Base-by-base conservation (phyloP, 208 protist genomes). In the Chromosphaera perkinsii region DNA sequence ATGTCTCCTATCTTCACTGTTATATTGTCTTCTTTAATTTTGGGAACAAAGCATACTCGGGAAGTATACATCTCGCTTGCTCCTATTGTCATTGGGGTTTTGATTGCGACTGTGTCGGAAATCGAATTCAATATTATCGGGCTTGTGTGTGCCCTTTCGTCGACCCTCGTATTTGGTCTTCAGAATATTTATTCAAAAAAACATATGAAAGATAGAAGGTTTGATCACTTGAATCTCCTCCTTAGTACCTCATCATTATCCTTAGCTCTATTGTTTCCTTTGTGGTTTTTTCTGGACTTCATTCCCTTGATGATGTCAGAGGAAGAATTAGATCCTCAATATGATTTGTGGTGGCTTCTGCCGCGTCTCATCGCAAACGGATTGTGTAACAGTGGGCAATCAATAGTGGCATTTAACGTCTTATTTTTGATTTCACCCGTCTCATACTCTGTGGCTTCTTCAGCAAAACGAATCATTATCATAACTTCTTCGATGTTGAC, bases 101-200 rank as follows among this genome's bases (percentile, higher is more conserved):
- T 60, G 9, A 36, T 75, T 17, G 69, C 69, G 2, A 62, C 69
- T 2, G 32, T 67, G 9, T 54, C 57, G 3, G 69, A 75, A 36
- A 10, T 75, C 7, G 7, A 48, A 7, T 75, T 75, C 31, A 39
- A 75, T 48, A 20, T 66, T 2, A 31, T 60, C 27, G 69, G 56
- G 20, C 37, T 73, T 40, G 10, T 73, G 36, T 26, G 10, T 36
- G 68, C 68, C 10, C 39, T 73, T 31, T 54, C 51, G n/a, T 55
- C 56, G 2, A 66, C 32, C 49, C 24, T 73, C 7, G 39, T 66
- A n/a, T 57, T 73, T 48, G 22, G 48, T 29, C 10, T 57, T 36
- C 68, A 73, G 35, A 73, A 73, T 36, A 65, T 73, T 0, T 73
- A 73, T 47, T 52, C 26, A 27, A 73, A 73, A 35, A 73, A 73